A percentile compares a stretch with the other conserved stretches of the same genome.
Evolutionary conservation across 495 filamentous ascomycete genomes (phyloP).

Genomic region (Penicillium paradoxum): DNA sequence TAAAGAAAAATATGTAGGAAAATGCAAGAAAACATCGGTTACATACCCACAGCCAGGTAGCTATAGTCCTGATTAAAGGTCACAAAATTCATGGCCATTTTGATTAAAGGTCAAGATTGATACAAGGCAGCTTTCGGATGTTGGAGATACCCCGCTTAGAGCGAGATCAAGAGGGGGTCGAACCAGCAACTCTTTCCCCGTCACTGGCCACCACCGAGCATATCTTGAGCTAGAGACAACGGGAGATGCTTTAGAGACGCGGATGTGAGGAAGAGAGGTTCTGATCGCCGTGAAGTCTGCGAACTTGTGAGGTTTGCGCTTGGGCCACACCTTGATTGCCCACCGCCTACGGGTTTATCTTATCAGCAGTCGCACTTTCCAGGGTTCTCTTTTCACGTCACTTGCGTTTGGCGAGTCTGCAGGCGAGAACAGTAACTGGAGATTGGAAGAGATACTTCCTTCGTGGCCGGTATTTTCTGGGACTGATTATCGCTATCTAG

Average conservation of each 20-base stretch:
- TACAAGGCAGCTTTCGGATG: slow-evolving; percentile 15
- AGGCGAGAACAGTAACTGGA: no score
- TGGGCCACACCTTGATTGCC: slow-evolving; percentile 43
- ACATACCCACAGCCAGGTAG: slow-evolving; percentile 84
- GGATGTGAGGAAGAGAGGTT: slow-evolving; percentile 17
- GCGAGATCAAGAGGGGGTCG: slow-evolving; percentile 5
- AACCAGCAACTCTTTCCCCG: slow-evolving; percentile 22
- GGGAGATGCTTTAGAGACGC: neutral
- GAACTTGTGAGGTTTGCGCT: slow-evolving; percentile 33
- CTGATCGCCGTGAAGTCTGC: slow-evolving; percentile 20
- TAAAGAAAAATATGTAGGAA: neutral
- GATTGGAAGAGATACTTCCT: no score
- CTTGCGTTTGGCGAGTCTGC: no score
- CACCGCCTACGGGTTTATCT: slow-evolving; percentile 19
- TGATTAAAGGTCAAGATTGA: slow-evolving; percentile 18
- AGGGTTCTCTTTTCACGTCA: neutral
- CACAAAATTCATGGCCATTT: slow-evolving; percentile 86
- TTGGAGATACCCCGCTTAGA: slow-evolving; percentile 22
- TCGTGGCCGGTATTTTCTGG: no score
- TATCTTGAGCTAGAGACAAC: slow-evolving; percentile 4
- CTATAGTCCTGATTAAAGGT: slow-evolving; percentile 99
- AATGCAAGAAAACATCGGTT: no score
- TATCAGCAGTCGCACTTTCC: slow-evolving; percentile 20
- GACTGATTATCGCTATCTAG: no score
- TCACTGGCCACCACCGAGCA: slow-evolving; percentile 18